Evolutionary conservation across 495 filamentous ascomycete genomes (phyloP).

Genomic region (Neurospora sp.): DNA sequence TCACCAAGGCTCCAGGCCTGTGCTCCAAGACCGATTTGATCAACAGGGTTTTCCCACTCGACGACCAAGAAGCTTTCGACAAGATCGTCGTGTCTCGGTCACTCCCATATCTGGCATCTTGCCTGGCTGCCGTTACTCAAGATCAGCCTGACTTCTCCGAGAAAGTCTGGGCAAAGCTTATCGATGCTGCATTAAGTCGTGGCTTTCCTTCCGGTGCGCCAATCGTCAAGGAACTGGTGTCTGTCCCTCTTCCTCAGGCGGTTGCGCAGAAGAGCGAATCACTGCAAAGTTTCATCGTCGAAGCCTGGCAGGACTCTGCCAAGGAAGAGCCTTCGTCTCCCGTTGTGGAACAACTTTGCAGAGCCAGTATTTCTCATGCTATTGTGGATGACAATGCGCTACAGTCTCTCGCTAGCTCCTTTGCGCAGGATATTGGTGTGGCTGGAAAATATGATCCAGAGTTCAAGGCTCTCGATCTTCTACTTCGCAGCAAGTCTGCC

Average conservation of each 20-base stretch:
- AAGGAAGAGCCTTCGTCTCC: constrained; percentile 5
- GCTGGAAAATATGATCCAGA: constrained; percentile 8
- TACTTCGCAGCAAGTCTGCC: constrained; percentile 25
- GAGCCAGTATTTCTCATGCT: constrained; percentile 27
- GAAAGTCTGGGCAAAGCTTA: constrained; percentile 26
- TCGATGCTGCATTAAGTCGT: constrained; percentile 19
- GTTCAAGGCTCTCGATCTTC: constrained; percentile 29
- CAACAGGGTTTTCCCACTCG: constrained; percentile 11
- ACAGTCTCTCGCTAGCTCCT: constrained; percentile 15
- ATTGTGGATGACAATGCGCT: constrained; percentile 18
- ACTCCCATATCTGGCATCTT: constrained; percentile 24
- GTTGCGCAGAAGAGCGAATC: constrained; percentile 16
- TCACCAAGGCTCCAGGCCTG: constrained; percentile 19
- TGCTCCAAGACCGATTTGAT: constrained; percentile 11
- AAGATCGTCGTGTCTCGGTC: constrained; percentile 27
- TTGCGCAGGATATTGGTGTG: constrained; percentile 16
- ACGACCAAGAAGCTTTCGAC: constrained; percentile 10
- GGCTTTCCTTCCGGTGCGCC: constrained; percentile 10
- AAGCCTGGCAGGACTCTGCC: constrained; percentile 23
- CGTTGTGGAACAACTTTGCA: constrained; percentile 28
- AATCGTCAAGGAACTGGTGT: constrained; percentile 27
- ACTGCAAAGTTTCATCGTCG: constrained; percentile 32
- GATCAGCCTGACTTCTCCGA: constrained; percentile 29
- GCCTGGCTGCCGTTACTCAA: constrained; percentile 19
- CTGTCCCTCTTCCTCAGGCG: constrained; percentile 17